Evolutionary conservation across 148 eudicot species (phyloP).

Genomic region (Mesembryanthemum crystallinum): DNA sequence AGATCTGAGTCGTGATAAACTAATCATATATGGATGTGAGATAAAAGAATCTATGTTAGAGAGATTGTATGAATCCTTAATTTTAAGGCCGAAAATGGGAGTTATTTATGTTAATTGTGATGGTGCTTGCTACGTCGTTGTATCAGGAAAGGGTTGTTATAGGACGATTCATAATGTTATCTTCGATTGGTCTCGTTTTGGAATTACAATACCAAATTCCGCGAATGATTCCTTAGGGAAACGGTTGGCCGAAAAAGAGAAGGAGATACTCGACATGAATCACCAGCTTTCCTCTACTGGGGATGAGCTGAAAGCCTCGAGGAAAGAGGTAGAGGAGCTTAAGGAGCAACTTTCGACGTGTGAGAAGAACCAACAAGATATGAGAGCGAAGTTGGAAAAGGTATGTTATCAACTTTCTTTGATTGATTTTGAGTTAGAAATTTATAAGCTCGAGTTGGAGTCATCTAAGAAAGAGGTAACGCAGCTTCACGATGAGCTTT

Average conservation of each 20-base stretch:
- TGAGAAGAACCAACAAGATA: slow-evolving; percentile 7
- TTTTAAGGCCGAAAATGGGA: background rate
- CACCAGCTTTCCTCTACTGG: background rate
- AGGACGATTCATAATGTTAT: slow-evolving; percentile 9
- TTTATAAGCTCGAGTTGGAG: slow-evolving; percentile 30
- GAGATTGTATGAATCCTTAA: slow-evolving; percentile 9
- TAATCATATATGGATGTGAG: slow-evolving; percentile 12
- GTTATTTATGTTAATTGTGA: slow-evolving; percentile 2
- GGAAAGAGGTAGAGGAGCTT: background rate
- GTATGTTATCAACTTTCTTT: slow-evolving; percentile 16
- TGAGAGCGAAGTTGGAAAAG: slow-evolving; percentile 21
- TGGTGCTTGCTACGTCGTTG: slow-evolving; percentile 19
- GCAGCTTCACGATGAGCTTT: slow-evolving; percentile 22
- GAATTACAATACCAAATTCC: slow-evolving; percentile 16
- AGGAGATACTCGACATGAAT: background rate
- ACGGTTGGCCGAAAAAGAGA: background rate
- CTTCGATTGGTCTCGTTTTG: slow-evolving; percentile 24
- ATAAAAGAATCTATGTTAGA: slow-evolving; percentile 13
- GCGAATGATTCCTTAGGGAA: background rate
- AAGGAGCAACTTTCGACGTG: background rate
- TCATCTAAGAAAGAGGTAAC: slow-evolving; percentile 21
- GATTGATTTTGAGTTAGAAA: slow-evolving; percentile 27
- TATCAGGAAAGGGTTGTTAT: background rate
- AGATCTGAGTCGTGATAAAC: slow-evolving; percentile 6
- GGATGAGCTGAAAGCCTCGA: slow-evolving; percentile 3